Base-by-base conservation (phyloP, 2,329 filamentous ascomycete species). In the Rhexocercosporidium sp. region DNA sequence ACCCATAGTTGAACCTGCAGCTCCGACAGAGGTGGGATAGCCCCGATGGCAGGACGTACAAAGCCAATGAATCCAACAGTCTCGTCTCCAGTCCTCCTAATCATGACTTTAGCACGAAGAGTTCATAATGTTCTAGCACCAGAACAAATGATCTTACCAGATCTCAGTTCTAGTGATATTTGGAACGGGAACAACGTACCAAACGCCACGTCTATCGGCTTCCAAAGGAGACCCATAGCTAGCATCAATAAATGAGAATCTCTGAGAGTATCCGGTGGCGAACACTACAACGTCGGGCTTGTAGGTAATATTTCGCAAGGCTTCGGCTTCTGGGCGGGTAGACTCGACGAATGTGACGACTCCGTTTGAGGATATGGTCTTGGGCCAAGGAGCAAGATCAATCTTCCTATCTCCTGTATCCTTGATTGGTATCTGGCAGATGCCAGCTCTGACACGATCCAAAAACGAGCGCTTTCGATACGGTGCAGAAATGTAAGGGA, bases 1-100 rank as follows among this genome's bases (percentile, higher is more conserved):
- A 83, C 75, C 82, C 82, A 85, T 1, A 84, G 75, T 71, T 84
- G 82, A 1, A 82, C 82, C 70, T 85, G 83, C 16, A 85, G 72
- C 69, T 85, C 83, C 1, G 57, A 44, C 12, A 60, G 37, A 44
- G 57, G 57, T 7, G 57, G 57, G 3, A 60, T 60, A 31, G 57
- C 57, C 18, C 57, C 57, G 9, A 60, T 44, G 8, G 39, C 39
- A n/a, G 57, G 57, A 5, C 57, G n/a, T 18, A 60, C 37, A 20
- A 60, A 60, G 8, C 57, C 57, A 27, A 60, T 60, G 20, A 60
- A 60, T 16, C 57, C 57, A 5, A 60, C 57, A 5, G 20, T 60
- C 27, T 60, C 39, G 20, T 60, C 57, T 44, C 57, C 37, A 46
- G 57, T 60, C 22, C 46, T 60, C 46, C 39, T 44, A 7, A 44